Evolutionary conservation across 2,329 filamentous ascomycete species (phyloP), one percentile per base, ranked within the genome.

Genomic region (Bipolaris victoriae): DNA sequence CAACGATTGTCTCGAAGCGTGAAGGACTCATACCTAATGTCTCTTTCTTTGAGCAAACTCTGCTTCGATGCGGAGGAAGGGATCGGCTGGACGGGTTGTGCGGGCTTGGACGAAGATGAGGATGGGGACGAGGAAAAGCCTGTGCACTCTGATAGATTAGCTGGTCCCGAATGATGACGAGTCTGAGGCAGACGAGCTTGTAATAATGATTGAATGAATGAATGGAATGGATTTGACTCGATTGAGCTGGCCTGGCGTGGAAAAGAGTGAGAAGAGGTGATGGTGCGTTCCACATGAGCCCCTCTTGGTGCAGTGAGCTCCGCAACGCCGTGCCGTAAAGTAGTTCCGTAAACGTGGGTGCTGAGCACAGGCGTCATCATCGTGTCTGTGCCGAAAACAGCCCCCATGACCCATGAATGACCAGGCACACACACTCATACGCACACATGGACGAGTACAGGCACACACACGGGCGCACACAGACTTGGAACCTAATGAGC

Each of bases 281-380:
- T 43, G 40, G 51, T 49, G 53, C 45, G 64, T 65, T 59, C 55
- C 57, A 61, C 60, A 56, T 60, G 53, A 59, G 60, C 59, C 58
- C 60, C 64, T 57, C 55, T 55, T 55, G 24, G 49, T 67, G 63
- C 62, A 58, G 58, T 63, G 58, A 58, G 60, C 60, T 62, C 63
- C 56, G 60, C 57, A 52, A 48, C 48, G 61, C 58, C 57, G 61
- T 66, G 63, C 63, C 65, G 63, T 60, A 60, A 64, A 64, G 55
- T 58, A 64, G 58, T 67, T 69, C 64, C 66, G 66, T 69, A 67
- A 67, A 66, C 60, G 58, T 63, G 40, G 20, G 40, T 43, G 56
- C 60, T 58, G 53, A 61, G 65, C 63, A 62, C 59, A 61, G 63
- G 64, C 65, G 65, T 68, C 62, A 68, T 67, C 56, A 58, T 52